Evolutionary conservation across 257 asterid species (phyloP), one percentile per base, ranked within the genome.

Genomic region (Leonotis leonurus): DNA sequence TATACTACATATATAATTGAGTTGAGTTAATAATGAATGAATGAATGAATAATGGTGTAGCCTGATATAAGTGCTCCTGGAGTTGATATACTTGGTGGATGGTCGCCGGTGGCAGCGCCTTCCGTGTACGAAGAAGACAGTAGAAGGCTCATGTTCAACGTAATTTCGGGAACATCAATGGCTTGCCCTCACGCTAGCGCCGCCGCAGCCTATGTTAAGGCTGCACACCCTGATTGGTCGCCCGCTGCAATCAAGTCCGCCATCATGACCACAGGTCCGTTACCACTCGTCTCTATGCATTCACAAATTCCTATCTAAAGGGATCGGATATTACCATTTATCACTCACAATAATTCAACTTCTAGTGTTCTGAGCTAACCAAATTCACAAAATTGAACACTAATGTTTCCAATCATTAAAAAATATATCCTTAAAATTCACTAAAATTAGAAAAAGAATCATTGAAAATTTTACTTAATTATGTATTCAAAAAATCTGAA

Each of bases 171-270:
- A 57, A 79, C 85, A 20, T 79, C 85, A 56, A 76, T 79, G 81
- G 60, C 80, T 13, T 67, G 77, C 65, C 81, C 85, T 20, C 81
- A 73, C 46, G 80, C 70, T 3, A 67, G 64, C 18, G 85, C 63
- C 0, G 55, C 81, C 2, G 75, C 79, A 9, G 85, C 85, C 35
- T 75, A 75, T 36, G 72, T 79, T 20, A 79, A 79, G 65, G 67
- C 85, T 16, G 65, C 29, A 10, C 79, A 76, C 60, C 77, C 81
- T 0, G 53, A 69, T 27, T 79, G 85, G 85, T 79, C 81, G 11
- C 81, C 85, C 6, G 65, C 81, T 29, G 85, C 85, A 14, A 70
- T 79, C 20, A 79, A 75, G 39, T 79, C 84, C 17, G 81, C 79
- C 13, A 70, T 76, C 66, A 79, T 79, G 80, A 79, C 84, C 35